A percentile compares a stretch with the other conserved stretches of the same genome.
phyloP scores from a whole-genome alignment of 257 asterid species.

The Buddleja alternifolia region DNA sequence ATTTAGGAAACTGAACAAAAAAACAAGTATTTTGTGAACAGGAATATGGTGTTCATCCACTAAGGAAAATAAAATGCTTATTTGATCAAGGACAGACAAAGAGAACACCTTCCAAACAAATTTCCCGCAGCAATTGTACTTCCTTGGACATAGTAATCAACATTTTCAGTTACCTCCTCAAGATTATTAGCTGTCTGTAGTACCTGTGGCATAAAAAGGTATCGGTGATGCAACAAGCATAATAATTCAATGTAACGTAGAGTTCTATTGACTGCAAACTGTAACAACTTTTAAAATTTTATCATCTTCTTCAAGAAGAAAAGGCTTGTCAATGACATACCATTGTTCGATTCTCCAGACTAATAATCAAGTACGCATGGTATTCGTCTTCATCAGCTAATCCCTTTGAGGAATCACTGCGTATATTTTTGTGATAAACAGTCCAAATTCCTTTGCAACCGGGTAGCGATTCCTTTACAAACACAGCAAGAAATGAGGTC shows the following conservation, averaged over 20 bases:
- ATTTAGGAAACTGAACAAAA: conserved; percentile 14
- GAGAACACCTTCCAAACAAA: conserved; percentile 86
- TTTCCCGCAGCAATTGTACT: conserved; percentile 96
- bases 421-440: conserved; percentile 90
- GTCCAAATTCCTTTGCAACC: conserved; percentile 99
- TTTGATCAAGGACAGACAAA: conserved; percentile 24
- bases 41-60: background rate
- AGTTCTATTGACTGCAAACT: conserved; percentile 1
- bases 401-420: conserved; percentile 70
- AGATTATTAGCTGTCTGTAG: conserved; percentile 93
- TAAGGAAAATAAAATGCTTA: conserved; percentile 6
- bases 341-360: conserved; percentile 96
- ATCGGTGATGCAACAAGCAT: conserved; percentile 20
- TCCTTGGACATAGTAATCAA: conserved; percentile 92
- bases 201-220: conserved; percentile 53
- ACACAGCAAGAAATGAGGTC: conserved; percentile 25
- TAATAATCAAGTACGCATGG: conserved; percentile 92
- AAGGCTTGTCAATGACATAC: conserved; percentile 40
- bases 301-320: conserved; percentile 25
- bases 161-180: conserved; percentile 99
- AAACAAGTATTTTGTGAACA: background rate
- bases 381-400: conserved; percentile 92
- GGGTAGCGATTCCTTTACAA: conserved; percentile 81
- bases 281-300: conserved; percentile 10
- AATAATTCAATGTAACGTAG: conserved; percentile 4